Evolutionary conservation across 805 yeast species (phyloP).

Genomic region (Starmera amethionina): DNA sequence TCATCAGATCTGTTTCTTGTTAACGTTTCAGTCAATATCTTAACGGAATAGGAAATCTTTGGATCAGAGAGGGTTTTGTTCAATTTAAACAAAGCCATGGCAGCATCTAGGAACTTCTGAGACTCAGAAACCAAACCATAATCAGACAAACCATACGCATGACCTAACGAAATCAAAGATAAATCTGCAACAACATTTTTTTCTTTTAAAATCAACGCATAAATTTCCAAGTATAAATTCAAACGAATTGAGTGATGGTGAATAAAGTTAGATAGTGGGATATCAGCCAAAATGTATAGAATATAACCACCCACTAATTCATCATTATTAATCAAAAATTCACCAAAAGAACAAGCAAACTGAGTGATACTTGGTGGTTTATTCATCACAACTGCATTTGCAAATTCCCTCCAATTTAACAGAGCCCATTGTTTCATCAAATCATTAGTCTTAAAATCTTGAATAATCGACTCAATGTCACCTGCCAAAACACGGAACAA

Average conservation of each 20-base stretch:
- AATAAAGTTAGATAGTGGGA: constrained; percentile 27
- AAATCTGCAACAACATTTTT: constrained; percentile 30
- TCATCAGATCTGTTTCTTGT: constrained; percentile 38
- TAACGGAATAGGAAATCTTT: constrained; percentile 22
- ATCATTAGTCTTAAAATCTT: constrained; percentile 31
- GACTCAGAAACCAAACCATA: constrained; percentile 49
- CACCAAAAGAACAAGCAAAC: constrained; percentile 43
- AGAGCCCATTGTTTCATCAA: constrained; percentile 38
- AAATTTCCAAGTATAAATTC: constrained; percentile 22
- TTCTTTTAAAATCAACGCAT: constrained; percentile 11
- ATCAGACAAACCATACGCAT: constrained; percentile 64
- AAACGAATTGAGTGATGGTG: constrained; percentile 11
- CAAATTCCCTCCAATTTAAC: constrained; percentile 40
- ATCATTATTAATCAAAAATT: constrained; percentile 29
- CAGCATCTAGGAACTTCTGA: constrained; percentile 49
- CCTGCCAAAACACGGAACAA: constrained; percentile 60
- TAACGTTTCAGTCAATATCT: constrained; percentile 34
- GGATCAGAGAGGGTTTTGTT: constrained; percentile 27
- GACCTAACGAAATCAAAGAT: constrained; percentile 50
- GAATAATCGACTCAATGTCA: constrained; percentile 41
- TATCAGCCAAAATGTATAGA: constrained; percentile 36
- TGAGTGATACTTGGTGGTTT: constrained; percentile 21
- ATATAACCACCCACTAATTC: constrained; percentile 30
- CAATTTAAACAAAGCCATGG: constrained; percentile 29
- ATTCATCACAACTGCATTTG: constrained; percentile 30